Conservation (phyloP, 805 yeast genomes). For the Yarrowia hollandica region DNA sequence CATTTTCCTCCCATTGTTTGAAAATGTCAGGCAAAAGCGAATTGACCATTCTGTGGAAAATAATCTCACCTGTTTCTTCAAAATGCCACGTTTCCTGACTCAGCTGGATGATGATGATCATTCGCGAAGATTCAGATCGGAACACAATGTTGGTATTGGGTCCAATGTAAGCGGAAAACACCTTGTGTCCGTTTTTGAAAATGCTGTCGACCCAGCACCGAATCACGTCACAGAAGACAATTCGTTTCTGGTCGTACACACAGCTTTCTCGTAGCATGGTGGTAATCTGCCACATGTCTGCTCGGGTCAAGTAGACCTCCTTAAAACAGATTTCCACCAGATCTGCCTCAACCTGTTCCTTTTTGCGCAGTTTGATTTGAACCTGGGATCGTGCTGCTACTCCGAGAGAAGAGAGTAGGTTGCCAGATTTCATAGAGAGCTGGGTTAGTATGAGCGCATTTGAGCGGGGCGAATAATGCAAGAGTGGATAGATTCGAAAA, state of each 20-base stretch:
- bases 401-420: slow-evolving; percentile 46
- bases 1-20: slow-evolving; percentile 80
- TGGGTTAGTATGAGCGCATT: slow-evolving; percentile 2
- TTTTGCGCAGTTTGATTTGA: slow-evolving; percentile 37
- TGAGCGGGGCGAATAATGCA: too few species aligned
- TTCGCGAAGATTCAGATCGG: slow-evolving; percentile 85
- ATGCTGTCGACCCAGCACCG: slow-evolving; percentile 65
- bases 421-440: slow-evolving; percentile 33
- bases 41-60: slow-evolving; percentile 88
- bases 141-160: slow-evolving; percentile 73
- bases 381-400: slow-evolving; percentile 60
- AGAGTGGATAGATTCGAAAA: too few species aligned
- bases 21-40: slow-evolving; percentile 89
- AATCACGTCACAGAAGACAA: slow-evolving; percentile 62
- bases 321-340: slow-evolving; percentile 77
- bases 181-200: slow-evolving; percentile 64
- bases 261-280: slow-evolving; percentile 61
- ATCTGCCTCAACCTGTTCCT: slow-evolving; percentile 65
- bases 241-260: slow-evolving; percentile 62
- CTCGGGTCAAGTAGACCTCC: slow-evolving; percentile 79
- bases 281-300: slow-evolving; percentile 89
- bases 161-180: slow-evolving; percentile 75
- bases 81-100: slow-evolving; percentile 98
- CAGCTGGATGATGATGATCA: slow-evolving; percentile 80
- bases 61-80: slow-evolving; percentile 92